Percentiles rank a stretch among this genome's conserved stretches.
Evolutionary conservation across 371 early-diverging fungal species (phyloP).

Genomic region (Parasitella parasitica): DNA sequence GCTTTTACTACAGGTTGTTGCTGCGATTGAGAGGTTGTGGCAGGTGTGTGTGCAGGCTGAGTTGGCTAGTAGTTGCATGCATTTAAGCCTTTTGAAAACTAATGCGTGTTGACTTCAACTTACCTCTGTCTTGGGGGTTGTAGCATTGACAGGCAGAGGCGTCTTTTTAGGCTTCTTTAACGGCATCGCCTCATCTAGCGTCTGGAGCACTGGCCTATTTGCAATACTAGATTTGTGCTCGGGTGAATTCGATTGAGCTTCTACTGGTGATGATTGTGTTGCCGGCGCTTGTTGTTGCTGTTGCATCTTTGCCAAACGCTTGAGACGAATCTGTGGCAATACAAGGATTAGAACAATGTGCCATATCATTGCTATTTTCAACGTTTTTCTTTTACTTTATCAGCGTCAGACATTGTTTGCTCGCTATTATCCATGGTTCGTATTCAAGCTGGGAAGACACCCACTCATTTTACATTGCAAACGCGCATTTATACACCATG

Average conservation of each 20-base stretch:
- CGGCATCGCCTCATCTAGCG: slow-evolving; percentile 15
- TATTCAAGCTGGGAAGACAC: neutral
- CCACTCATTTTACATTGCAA: neutral
- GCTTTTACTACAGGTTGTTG: slow-evolving; percentile 22
- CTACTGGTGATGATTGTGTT: slow-evolving; percentile 4
- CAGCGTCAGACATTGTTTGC: neutral
- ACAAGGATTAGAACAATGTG: neutral
- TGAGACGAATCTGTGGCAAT: slow-evolving; percentile 65
- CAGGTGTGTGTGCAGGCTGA: neutral
- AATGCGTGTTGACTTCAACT: no score
- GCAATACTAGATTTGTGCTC: slow-evolving; percentile 7
- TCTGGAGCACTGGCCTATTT: slow-evolving; percentile 18
- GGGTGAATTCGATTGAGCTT: neutral
- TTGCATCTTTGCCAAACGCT: slow-evolving; percentile 68
- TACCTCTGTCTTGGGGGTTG: neutral
- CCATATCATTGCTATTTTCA: neutral
- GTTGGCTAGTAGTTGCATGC: neutral
- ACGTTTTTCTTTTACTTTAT: neutral
- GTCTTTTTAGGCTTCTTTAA: slow-evolving; percentile 18
- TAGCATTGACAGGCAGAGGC: neutral
- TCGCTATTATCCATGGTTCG: slow-evolving; percentile 1
- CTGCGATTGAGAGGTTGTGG: neutral
- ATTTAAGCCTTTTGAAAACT: no score
- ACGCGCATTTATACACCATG: neutral
- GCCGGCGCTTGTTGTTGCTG: slow-evolving; percentile 29